Conservation (phyloP, 2,329 filamentous ascomycete species). For the Pseudogymnoascus sp. region DNA sequence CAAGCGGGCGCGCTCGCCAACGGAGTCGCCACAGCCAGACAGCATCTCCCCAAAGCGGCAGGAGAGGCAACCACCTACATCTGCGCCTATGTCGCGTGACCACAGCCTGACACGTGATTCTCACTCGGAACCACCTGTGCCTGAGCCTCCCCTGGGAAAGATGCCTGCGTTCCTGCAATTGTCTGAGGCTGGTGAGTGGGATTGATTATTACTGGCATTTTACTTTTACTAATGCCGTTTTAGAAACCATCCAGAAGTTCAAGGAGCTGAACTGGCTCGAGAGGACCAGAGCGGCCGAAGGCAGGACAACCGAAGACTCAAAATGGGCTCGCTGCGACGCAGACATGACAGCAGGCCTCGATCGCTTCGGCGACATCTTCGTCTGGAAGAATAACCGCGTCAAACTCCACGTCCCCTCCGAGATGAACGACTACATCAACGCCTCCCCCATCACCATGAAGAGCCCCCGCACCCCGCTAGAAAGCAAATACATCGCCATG, state of each 20-base stretch:
- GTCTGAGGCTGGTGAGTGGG: conserved; percentile 39
- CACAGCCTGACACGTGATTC: not conserved
- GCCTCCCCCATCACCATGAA: conserved; percentile 60
- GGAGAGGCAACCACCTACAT: not conserved
- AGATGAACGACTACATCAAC: conserved; percentile 71
- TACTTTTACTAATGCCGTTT: conserved; percentile 13
- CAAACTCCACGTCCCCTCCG: conserved; percentile 67
- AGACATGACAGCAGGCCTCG: conserved; percentile 50
- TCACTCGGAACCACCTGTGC: not conserved
- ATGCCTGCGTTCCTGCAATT: conserved; percentile 48
- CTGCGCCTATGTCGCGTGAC: not conserved
- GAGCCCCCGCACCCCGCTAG: conserved; percentile 26
- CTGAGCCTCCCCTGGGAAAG: not conserved
- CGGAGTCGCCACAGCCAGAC: conserved; percentile 11
- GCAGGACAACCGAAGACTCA: conserved; percentile 30
- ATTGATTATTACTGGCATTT: conserved; percentile 12
- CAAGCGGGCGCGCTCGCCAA: conserved; percentile 22
- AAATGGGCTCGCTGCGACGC: conserved; percentile 52
- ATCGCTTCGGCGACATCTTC: conserved; percentile 84
- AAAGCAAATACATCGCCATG: conserved; percentile 73
- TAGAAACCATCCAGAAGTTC: conserved; percentile 41
- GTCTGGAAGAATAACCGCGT: conserved; percentile 84
- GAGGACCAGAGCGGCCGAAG: conserved; percentile 25
- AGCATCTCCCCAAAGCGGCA: conserved; percentile 1
- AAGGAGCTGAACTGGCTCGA: conserved; percentile 55